Evolutionary conservation across 805 yeast species (phyloP).

Genomic region (Diddensiella santjacobensis): DNA sequence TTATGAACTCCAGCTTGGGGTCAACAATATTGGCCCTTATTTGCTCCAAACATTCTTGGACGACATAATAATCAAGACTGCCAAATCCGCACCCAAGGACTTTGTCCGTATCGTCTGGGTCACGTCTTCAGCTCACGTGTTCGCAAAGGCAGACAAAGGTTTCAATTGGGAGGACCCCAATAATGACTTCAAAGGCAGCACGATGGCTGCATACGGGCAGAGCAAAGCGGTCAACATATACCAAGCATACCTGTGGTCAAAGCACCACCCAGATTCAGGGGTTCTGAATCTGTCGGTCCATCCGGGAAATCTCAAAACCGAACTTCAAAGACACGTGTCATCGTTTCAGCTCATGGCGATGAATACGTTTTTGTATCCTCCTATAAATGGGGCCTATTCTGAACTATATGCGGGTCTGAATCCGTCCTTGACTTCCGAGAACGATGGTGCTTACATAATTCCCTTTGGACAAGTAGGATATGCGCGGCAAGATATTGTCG

Average conservation of each 20-base stretch:
- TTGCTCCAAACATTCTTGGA: slow-evolving; percentile 40
- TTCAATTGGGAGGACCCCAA: too few relatives aligned
- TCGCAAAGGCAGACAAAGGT: slow-evolving; percentile 20
- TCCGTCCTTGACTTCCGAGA: slow-evolving; percentile 36
- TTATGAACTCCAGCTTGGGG: slow-evolving; percentile 45
- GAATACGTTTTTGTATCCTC: slow-evolving; percentile 5
- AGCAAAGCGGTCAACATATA: slow-evolving; percentile 42
- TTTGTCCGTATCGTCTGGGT: slow-evolving; percentile 45
- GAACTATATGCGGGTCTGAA: slow-evolving; percentile 42
- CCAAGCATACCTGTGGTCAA: slow-evolving; percentile 37
- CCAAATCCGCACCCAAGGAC: slow-evolving; percentile 27
- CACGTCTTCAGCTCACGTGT: slow-evolving; percentile 1
- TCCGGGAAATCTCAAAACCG: not conserved
- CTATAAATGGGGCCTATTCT: slow-evolving; percentile 42
- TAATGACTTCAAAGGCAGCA: not conserved
- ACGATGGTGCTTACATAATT: slow-evolving; percentile 37
- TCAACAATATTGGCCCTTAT: slow-evolving; percentile 45
- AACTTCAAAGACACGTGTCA: not conserved
- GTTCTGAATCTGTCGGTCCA: slow-evolving; percentile 12
- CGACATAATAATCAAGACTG: slow-evolving; percentile 38
- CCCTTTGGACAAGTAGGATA: slow-evolving; percentile 43
- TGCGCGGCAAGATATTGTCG: slow-evolving; percentile 37
- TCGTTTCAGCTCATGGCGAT: not conserved
- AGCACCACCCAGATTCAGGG: slow-evolving; percentile 29
- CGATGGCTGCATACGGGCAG: slow-evolving; percentile 36